phyloP scores from a whole-genome alignment of 2,329 filamentous ascomycete species.

The Cordyceps cateniannulata region DNA sequence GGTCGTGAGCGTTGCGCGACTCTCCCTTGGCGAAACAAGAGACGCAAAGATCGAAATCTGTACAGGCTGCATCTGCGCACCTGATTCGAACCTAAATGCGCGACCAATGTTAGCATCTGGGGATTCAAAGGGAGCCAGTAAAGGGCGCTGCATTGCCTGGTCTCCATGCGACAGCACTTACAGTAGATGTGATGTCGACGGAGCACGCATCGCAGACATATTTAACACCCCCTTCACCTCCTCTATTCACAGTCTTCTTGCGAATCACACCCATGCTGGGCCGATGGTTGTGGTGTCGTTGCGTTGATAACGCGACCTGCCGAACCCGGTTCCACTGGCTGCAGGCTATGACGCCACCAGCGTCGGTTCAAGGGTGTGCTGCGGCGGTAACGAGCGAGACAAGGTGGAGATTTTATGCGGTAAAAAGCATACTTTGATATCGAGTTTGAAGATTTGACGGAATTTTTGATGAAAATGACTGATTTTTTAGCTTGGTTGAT shows the following conservation, averaged over 20 bases:
- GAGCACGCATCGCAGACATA: conserved; percentile 98
- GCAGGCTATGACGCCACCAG: conserved; percentile 10
- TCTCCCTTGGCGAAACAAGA: conserved; percentile 85
- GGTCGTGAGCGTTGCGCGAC: conserved; percentile 76
- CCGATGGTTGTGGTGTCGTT: neutral
- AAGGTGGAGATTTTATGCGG: neutral
- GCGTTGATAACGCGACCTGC: neutral
- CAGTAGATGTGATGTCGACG: conserved; percentile 93
- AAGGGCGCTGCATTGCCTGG: neutral
- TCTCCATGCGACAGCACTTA: conserved; percentile 41
- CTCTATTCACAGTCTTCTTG: conserved; percentile 84
- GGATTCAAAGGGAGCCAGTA: neutral
- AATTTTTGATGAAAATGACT: conserved; percentile 6
- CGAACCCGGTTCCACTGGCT: neutral
- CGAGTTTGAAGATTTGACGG: neutral
- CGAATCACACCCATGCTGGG: conserved; percentile 81
- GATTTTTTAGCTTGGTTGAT: conserved; percentile 1
- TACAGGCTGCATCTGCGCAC: conserved; percentile 76
- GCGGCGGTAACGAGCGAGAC: neutral
- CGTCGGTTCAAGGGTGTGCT: neutral
- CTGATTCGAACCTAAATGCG: conserved; percentile 75
- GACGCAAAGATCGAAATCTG: conserved; percentile 95
- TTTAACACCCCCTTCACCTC: conserved; percentile 83
- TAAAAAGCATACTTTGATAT: conserved; percentile 4
- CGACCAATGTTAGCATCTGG: conserved; percentile 15